Conservation (phyloP, 345 rosid genomes). For the Hypericum androsaemum region DNA sequence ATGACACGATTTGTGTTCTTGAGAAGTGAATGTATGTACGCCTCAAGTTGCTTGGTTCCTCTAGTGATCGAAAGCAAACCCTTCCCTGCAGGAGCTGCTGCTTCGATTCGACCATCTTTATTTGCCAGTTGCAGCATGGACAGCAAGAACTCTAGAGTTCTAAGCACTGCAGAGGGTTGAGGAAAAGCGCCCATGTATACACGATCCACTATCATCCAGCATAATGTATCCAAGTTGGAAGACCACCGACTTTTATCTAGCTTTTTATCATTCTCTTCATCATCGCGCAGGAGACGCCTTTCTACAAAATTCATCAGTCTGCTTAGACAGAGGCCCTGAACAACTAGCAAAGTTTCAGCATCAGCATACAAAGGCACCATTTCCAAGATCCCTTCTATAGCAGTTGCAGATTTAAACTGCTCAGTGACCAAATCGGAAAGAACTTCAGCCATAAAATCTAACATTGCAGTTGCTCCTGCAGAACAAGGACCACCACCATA, state of each 20-base stretch:
- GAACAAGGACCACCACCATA: slow-evolving; percentile 99
- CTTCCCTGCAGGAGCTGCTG: slow-evolving; percentile 78
- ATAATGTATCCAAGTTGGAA: slow-evolving; percentile 79
- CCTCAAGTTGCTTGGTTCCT: slow-evolving; percentile 80
- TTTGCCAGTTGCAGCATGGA: slow-evolving; percentile 96
- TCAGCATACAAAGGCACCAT: slow-evolving; percentile 82
- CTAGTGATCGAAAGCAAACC: slow-evolving; percentile 77
- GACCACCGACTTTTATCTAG: slow-evolving; percentile 91
- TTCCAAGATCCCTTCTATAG: slow-evolving; percentile 79
- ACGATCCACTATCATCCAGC: slow-evolving; percentile 96
- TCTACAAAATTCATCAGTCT: slow-evolving; percentile 93
- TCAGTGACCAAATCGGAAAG: slow-evolving; percentile 84
- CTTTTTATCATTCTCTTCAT: slow-evolving; percentile 92
- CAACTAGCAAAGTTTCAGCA: slow-evolving; percentile 76
- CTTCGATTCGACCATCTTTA: slow-evolving; percentile 96
- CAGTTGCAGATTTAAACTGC: slow-evolving; percentile 77
- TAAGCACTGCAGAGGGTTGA: slow-evolving; percentile 69
- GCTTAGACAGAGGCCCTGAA: slow-evolving; percentile 90
- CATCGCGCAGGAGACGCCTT: slow-evolving; percentile 95
- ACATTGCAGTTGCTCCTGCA: slow-evolving; percentile 91
- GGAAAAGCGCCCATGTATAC: slow-evolving; percentile 96
- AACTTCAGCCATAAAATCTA: slow-evolving; percentile 96
- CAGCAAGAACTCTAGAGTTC: slow-evolving; percentile 79
- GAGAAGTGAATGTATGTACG: slow-evolving; percentile 78
- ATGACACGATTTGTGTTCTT: slow-evolving; percentile 89